Percentiles rank a stretch among this genome's conserved stretches.
Evolutionary conservation across 176 grass and related monocot species (phyloP).

Genomic region (Oryza nivara): DNA sequence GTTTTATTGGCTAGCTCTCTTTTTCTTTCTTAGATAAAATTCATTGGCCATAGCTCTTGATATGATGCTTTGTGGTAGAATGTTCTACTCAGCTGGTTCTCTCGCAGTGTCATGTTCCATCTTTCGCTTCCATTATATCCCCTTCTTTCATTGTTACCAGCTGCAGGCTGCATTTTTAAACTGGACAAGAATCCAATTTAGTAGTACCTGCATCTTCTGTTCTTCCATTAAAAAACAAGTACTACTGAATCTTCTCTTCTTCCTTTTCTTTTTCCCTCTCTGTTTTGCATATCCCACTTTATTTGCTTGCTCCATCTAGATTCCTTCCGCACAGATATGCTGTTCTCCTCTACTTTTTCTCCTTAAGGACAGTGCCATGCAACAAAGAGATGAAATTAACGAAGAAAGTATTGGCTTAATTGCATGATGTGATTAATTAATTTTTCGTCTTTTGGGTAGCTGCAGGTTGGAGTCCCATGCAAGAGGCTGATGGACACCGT

Average conservation of each 20-base stretch:
- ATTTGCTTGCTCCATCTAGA: neutral
- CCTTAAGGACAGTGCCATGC: conserved; percentile 32
- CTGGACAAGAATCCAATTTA: conserved; percentile 35
- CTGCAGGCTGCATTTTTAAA: conserved; percentile 36
- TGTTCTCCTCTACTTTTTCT: neutral
- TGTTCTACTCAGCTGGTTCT: conserved; percentile 27
- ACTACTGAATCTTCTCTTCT: neutral
- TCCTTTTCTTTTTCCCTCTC: neutral
- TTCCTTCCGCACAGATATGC: neutral
- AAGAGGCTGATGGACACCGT: conserved; percentile 91
- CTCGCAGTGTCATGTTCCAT: conserved; percentile 40
- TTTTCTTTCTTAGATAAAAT: neutral
- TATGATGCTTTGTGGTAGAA: conserved; percentile 29
- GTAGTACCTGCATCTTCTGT: conserved; percentile 2
- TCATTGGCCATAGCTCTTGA: neutral
- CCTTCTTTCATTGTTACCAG: conserved; percentile 34
- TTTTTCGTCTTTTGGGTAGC: conserved; percentile 56
- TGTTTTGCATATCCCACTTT: neutral
- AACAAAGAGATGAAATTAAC: conserved; percentile 20
- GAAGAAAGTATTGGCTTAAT: conserved; percentile 8
- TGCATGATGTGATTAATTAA: conserved; percentile 48
- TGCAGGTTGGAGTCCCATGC: conserved; percentile 92
- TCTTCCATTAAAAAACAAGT: conserved; percentile 19
- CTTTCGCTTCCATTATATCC: conserved; percentile 37
- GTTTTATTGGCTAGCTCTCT: conserved; percentile 38